Evolutionary conservation across 179 eudicot species (phyloP), one percentile per base, ranked within the genome.

Genomic region (Vitellaria paradoxa): DNA sequence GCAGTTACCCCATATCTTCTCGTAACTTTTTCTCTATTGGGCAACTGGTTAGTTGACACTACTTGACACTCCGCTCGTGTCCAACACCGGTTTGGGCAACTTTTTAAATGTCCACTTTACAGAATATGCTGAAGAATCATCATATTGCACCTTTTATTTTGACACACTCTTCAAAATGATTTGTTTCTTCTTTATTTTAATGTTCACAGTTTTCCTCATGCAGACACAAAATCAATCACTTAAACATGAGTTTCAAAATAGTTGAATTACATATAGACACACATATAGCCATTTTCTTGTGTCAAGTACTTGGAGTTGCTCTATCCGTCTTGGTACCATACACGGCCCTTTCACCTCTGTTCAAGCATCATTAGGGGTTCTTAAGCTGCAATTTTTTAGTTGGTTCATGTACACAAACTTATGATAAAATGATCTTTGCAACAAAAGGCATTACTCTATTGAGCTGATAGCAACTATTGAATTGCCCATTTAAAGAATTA

Each of bases 401-500:
- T 11, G 30, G 10, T 17, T 45, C 21, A 17, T 17, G 20, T 9
- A 9, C 15, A 53, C 12, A 2, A 21, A 13, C n/a, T 50, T 50
- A n/a, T 21, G 60, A 24, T 70, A 47, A 21, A 47, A 10, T 46
- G 56, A 76, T 52, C 47, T 66, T 49, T 66, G 46, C 26, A 11
- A n/a, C 53, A 11, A 55, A 67, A 50, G 56, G 26, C 30, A 40
- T n/a, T 57, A 20, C 23, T 21, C 18, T 56, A 57, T 40, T 30
- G 13, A 65, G 65, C 17, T 42, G 40, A 73, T 11, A 75, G 26
- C 76, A 61, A 45, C 42, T 21, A 46, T 37, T 50, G 70, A 64
- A 72, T 64, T 64, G 76, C 10, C 59, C 53, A 69, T 71, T 17
- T 18, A 5, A 11, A 26, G 50, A n/a, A 56, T 63, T 18, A 50